phyloP scores from a whole-genome alignment of 257 asterid species.

The Salvia hispanica region DNA sequence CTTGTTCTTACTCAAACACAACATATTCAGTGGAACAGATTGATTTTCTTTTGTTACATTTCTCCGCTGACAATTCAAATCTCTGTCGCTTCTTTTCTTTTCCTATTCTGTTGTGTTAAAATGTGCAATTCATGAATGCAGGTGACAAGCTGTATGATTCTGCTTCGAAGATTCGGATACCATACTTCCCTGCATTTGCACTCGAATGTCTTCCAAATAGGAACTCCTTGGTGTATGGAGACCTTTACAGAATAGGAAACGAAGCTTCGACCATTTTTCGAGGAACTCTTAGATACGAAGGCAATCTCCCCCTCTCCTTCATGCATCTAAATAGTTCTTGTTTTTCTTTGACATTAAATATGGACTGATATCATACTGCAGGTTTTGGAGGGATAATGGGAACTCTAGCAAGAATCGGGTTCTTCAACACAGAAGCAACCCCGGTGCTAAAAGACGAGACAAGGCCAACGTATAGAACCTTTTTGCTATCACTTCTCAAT shows the following conservation, averaged over 20 bases:
- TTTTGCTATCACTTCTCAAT: constrained; percentile 53
- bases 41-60: too few relatives aligned
- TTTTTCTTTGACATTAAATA: background rate
- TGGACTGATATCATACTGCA: constrained; percentile 36
- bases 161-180: constrained; percentile 71
- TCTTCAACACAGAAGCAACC: constrained; percentile 58
- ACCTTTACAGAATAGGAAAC: constrained; percentile 71
- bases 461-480: constrained; percentile 50
- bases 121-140: constrained; percentile 35
- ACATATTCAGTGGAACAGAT: background rate
- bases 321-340: too few relatives aligned
- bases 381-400: constrained; percentile 93
- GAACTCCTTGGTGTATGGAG: constrained; percentile 81
- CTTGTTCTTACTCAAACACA: constrained; percentile 6
- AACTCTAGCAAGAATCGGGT: constrained; percentile 75
- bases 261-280: constrained; percentile 91
- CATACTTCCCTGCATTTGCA: constrained; percentile 88
- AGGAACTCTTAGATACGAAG: constrained; percentile 96
- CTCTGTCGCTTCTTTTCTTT: too few relatives aligned
- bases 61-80: too few relatives aligned
- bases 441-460: constrained; percentile 46
- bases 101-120: too few relatives aligned
- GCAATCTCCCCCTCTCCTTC: constrained; percentile 37
- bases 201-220: constrained; percentile 97
- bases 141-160: constrained; percentile 86